Evolutionary conservation across 2,329 filamentous ascomycete genomes (phyloP).

Genomic region (Alternaria atra): DNA sequence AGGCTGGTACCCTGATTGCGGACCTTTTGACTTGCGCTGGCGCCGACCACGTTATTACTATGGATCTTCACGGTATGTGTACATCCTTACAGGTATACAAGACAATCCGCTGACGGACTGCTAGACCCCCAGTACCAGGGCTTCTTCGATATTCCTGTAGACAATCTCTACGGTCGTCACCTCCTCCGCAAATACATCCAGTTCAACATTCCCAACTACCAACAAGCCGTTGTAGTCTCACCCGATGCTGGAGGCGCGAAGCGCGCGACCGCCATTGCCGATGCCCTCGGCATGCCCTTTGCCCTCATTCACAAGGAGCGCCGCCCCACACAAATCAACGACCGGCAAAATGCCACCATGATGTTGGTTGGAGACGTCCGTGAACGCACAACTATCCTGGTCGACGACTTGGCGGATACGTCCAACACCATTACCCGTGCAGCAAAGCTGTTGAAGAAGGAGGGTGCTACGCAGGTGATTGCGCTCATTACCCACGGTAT

Average conservation of each 20-base stretch:
- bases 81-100: neutral
- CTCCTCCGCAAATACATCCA: constrained; percentile 75
- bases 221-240: constrained; percentile 89
- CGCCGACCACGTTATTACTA: constrained; percentile 95
- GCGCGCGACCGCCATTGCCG: constrained; percentile 92
- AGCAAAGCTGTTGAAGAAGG: constrained; percentile 94
- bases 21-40: constrained; percentile 95
- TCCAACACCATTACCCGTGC: constrained; percentile 97
- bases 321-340: constrained; percentile 84
- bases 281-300: constrained; percentile 92
- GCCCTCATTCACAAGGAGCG: constrained; percentile 99
- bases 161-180: constrained; percentile 91
- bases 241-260: constrained; percentile 97
- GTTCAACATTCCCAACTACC: constrained; percentile 83
- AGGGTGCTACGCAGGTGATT: constrained; percentile 87
- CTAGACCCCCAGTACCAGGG: constrained; percentile 93
- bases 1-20: constrained; percentile 92
- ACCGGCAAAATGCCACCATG: constrained; percentile 84
- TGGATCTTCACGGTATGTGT: constrained; percentile 72
- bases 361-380: constrained; percentile 91
- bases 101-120: constrained; percentile 56
- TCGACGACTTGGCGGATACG: constrained; percentile 95
- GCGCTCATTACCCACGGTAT: constrained; percentile 95
- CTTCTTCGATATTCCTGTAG: constrained; percentile 98
- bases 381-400: constrained; percentile 83